These are phyloP conservation scores for Gastrolobium bilobum DNA, from an alignment of 306 rosid species.

Conservation along the genomic window DNA sequence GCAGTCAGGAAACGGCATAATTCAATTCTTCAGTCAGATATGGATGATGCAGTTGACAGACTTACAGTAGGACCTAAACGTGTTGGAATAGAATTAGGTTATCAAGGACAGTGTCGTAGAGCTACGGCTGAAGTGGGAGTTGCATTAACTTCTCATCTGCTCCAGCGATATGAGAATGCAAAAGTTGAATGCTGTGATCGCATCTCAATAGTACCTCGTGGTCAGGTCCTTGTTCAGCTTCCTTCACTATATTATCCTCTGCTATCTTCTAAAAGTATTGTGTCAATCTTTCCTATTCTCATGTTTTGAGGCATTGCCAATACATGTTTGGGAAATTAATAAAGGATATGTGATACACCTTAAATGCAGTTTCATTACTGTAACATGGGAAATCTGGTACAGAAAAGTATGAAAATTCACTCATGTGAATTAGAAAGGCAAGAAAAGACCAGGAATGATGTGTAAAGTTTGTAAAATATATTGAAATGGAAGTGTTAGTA, in stretches of 20 bases:
- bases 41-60: conserved; percentile 98
- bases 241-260: conserved; percentile 48
- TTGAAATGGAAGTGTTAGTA: conserved; percentile 17
- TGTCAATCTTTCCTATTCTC: conserved; percentile 37
- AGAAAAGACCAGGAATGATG: conserved; percentile 15
- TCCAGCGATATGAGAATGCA: conserved; percentile 84
- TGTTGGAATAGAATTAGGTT: conserved; percentile 80
- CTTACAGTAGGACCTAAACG: conserved; percentile 94
- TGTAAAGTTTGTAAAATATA: conserved; percentile 15
- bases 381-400: conserved; percentile 38
- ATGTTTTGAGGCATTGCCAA: conserved; percentile 23
- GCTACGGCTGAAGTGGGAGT: conserved; percentile 95
- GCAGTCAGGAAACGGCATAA: conserved; percentile 91
- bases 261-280: conserved; percentile 26
- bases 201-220: conserved; percentile 94
- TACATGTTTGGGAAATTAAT: neutral
- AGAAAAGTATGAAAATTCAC: conserved; percentile 23
- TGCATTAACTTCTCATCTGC: conserved; percentile 94
- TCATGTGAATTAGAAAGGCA: conserved; percentile 24
- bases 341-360: neutral
- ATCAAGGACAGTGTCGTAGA: conserved; percentile 94
- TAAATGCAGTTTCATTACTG: conserved; percentile 2
- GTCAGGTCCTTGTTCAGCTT: conserved; percentile 83
- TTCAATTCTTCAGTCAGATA: conserved; percentile 85
- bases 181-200: conserved; percentile 86